Evolutionary conservation across 2,329 filamentous ascomycete genomes (phyloP), one percentile per base, ranked within the genome.

Genomic region (Harringtonia aguacate): DNA sequence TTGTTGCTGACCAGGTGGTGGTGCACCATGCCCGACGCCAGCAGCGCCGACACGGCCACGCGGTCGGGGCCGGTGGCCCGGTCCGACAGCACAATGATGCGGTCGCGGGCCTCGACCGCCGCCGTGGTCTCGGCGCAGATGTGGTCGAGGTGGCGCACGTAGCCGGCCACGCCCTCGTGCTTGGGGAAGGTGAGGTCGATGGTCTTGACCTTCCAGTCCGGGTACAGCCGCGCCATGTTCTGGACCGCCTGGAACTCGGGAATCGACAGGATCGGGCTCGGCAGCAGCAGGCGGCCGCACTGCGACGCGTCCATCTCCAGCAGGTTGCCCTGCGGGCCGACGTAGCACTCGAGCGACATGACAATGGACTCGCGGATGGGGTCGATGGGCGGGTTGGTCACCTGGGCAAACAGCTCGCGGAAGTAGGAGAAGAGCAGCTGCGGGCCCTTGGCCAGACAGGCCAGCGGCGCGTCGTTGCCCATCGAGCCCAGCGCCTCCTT

Each of bases 401-500:
- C 90, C 68, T 97, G 90, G 10, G 90, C 90, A 62, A 97, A 97
- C 36, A 97, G 81, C 69, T 97, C 86, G 50, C 90, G 81, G 81
- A 97, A 97, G 68, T 97, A 97, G 64, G 95, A 90, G 63, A 86
- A 94, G 18, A 95, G 76, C 43, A 95, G 72, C 54, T 89, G 85
- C 53, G 90, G 88, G 50, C 89, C 85, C 52, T 85, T 77, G n/a
- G 90, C 85, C 60, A 97, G 72, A 63, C 88, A 95, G 43, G 90
- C 90, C 51, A 97, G 71, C 36, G 90, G 90, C 36, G 86, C 86
- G 69, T 97, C 90, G 60, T 97, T 97, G 56, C 90, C 90, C 90
- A 97, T 97, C 47, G 90, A 97, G 34, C 90, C 90, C 43, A 97
- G 75, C 36, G 90, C 90, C 64, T 97, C 90, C 68, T 97, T 97